phyloP scores from a whole-genome alignment of 1,284 basidiomycete genomes.

The Leccinum solheimii region DNA sequence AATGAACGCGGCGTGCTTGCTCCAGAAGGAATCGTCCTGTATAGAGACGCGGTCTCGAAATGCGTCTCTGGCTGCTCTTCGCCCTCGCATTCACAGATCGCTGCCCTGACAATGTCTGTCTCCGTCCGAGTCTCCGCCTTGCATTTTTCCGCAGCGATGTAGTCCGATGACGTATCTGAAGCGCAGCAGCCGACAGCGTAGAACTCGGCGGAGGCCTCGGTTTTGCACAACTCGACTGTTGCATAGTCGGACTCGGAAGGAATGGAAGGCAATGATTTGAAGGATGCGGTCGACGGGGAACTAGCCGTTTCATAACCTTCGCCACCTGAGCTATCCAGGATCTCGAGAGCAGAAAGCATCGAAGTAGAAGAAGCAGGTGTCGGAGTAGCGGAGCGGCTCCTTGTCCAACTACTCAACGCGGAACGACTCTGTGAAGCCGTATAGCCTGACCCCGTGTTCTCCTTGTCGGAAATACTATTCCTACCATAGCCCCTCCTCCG shows the following conservation, averaged over 20 bases:
- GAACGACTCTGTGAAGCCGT: slow-evolving; percentile 3
- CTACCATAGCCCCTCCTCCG: slow-evolving; percentile 50
- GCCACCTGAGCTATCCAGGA: slow-evolving; percentile 34
- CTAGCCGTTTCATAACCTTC: slow-evolving; percentile 36
- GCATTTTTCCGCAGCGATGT: slow-evolving; percentile 51
- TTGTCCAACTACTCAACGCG: slow-evolving; percentile 38
- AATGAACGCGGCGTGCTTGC: slow-evolving; percentile 41
- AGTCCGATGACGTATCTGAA: slow-evolving; percentile 42
- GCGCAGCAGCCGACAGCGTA: slow-evolving; percentile 43
- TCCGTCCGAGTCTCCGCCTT: slow-evolving; percentile 48
- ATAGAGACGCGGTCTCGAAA: slow-evolving; percentile 54
- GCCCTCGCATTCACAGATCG: slow-evolving; percentile 45
- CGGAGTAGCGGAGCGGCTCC: slow-evolving; percentile 33
- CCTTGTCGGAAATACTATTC: slow-evolving; percentile 50
- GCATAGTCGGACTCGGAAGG: slow-evolving; percentile 54
- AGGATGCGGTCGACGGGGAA: slow-evolving; percentile 46
- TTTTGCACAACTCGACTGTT: slow-evolving; percentile 49
- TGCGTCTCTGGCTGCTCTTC: slow-evolving; percentile 45
- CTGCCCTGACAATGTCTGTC: slow-evolving; percentile 54
- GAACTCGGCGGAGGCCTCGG: slow-evolving; percentile 50
- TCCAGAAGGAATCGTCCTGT: slow-evolving; percentile 40
- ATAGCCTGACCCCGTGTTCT: slow-evolving; percentile 43
- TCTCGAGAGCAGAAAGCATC: slow-evolving; percentile 31
- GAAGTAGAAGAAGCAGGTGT: slow-evolving; percentile 34
- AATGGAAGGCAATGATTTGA: slow-evolving; percentile 48